Percentiles rank a stretch among this genome's conserved stretches.
phyloP scores from a whole-genome alignment of 495 filamentous ascomycete genomes.

The Podospora australis region DNA sequence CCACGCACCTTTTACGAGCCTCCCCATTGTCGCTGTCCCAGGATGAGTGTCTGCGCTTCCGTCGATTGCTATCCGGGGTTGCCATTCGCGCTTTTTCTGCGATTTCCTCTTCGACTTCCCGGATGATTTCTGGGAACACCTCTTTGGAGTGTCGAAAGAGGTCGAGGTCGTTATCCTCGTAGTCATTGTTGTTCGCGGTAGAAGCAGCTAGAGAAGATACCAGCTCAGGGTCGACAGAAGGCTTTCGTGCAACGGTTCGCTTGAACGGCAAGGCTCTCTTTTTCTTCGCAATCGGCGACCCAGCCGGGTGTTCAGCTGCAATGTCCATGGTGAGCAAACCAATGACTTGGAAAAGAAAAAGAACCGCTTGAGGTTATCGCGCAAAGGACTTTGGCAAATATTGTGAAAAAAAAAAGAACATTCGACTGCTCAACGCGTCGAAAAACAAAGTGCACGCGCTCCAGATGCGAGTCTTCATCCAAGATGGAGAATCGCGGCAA shows the following conservation, averaged over 20 bases:
- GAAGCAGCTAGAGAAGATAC: conserved; percentile 8
- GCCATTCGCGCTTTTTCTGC: conserved; percentile 25
- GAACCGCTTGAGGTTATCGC: too few species aligned
- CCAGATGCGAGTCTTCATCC: too few species aligned
- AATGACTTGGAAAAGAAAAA: too few species aligned
- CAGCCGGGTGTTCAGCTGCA: too few species aligned
- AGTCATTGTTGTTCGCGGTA: conserved; percentile 8
- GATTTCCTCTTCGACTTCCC: conserved; percentile 43
- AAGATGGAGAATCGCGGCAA: too few species aligned
- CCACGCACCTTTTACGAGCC: not conserved
- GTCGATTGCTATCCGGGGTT: conserved; percentile 3
- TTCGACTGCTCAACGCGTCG: too few species aligned
- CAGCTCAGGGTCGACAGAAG: not conserved
- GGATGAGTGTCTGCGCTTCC: conserved; percentile 9
- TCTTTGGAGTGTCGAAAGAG: conserved; percentile 65
- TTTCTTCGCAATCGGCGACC: too few species aligned
- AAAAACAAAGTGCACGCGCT: too few species aligned
- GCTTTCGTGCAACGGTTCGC: conserved; percentile 6
- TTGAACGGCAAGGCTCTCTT: conserved; percentile 50
- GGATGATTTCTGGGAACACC: conserved; percentile 53
- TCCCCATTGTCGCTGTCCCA: conserved; percentile 9
- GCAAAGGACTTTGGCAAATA: too few species aligned
- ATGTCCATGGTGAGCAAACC: too few species aligned
- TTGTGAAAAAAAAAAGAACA: too few species aligned
- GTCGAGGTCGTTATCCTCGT: conserved; percentile 40